These are phyloP conservation scores for Jackrogersella minutella DNA, from an alignment of 495 filamentous ascomycete species.

Conservation along the genomic window DNA sequence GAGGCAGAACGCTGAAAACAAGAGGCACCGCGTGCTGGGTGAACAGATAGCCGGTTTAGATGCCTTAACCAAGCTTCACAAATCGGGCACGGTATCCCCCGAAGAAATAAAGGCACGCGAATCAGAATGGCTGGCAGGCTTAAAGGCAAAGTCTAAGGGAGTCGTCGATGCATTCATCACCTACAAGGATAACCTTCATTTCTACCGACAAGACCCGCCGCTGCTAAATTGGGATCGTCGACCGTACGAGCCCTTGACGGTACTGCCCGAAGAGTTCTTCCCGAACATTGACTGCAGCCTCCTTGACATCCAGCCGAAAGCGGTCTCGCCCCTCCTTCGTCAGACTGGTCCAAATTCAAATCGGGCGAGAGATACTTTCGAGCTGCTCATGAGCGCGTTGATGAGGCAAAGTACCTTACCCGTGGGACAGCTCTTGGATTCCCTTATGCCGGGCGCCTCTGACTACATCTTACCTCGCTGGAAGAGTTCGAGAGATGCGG, in stretches of 20 bases:
- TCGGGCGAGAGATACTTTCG: slow-evolving; percentile 48
- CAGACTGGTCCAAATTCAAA: slow-evolving; percentile 46
- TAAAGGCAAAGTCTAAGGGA: slow-evolving; percentile 18
- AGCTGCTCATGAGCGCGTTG: slow-evolving; percentile 45
- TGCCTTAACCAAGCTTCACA: slow-evolving; percentile 24
- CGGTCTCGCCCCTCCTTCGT: slow-evolving; percentile 46
- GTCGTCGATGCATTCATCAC: slow-evolving; percentile 39
- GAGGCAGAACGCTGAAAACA: slow-evolving; percentile 40
- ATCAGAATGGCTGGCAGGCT: slow-evolving; percentile 26
- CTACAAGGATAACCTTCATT: slow-evolving; percentile 57
- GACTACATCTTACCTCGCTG: slow-evolving; percentile 53
- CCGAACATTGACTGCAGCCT: slow-evolving; percentile 53
- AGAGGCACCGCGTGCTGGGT: slow-evolving; percentile 34
- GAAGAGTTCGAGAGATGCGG: slow-evolving; percentile 50
- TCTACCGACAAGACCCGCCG: slow-evolving; percentile 53
- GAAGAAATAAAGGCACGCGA: slow-evolving; percentile 20
- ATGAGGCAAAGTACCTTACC: slow-evolving; percentile 25
- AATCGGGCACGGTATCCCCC: slow-evolving; percentile 12
- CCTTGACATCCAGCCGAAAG: slow-evolving; percentile 58
- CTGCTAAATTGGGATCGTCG: slow-evolving; percentile 71
- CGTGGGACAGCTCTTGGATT: slow-evolving; percentile 38
- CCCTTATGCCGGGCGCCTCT: slow-evolving; percentile 49
- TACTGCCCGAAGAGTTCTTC: slow-evolving; percentile 63
- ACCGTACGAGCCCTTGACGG: slow-evolving; percentile 62
- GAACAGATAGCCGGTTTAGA: slow-evolving; percentile 36